Conservation (phyloP, 2,329 filamentous ascomycete genomes). For the Neurospora sp. region DNA sequence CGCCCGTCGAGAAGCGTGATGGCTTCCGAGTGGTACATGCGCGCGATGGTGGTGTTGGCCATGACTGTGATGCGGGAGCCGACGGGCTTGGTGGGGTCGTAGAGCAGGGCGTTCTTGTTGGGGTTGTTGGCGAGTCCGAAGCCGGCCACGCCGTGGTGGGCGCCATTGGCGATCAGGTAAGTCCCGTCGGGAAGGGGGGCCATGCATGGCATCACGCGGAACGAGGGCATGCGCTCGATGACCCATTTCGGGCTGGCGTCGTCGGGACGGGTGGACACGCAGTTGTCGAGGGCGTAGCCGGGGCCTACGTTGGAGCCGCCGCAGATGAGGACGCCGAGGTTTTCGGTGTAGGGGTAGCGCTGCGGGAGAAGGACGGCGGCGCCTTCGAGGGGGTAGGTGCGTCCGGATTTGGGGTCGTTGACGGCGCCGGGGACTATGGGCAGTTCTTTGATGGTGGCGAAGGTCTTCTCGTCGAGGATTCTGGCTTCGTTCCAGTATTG, state of each 20-base stretch:
- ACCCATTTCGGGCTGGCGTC: slow-evolving; percentile 38
- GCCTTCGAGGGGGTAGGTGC: slow-evolving; percentile 49
- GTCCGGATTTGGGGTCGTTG: slow-evolving; percentile 39
- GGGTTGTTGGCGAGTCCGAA: slow-evolving; percentile 37
- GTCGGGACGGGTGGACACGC: slow-evolving; percentile 44
- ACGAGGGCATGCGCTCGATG: slow-evolving; percentile 49
- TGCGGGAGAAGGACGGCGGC: slow-evolving; percentile 45
- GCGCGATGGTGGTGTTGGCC: slow-evolving; percentile 44
- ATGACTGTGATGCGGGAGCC: slow-evolving; percentile 41
- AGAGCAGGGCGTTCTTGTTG: slow-evolving; percentile 43
- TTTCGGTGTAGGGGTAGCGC: slow-evolving; percentile 38
- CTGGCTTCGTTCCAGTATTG: slow-evolving; percentile 50
- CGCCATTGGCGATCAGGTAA: slow-evolving; percentile 45
- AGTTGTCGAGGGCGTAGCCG: slow-evolving; percentile 47
- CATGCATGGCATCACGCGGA: slow-evolving; percentile 45
- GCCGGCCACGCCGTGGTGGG: slow-evolving; percentile 39
- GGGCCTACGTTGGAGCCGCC: slow-evolving; percentile 43
- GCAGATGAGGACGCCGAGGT: slow-evolving; percentile 43
- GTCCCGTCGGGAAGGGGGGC: slow-evolving; percentile 45
- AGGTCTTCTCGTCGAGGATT: slow-evolving; percentile 41
- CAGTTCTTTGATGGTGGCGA: slow-evolving; percentile 37
- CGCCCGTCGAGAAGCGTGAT: slow-evolving; percentile 45
- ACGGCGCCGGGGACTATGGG: slow-evolving; percentile 46
- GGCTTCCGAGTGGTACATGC: slow-evolving; percentile 47
- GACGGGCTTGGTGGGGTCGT: slow-evolving; percentile 39